These are phyloP conservation scores for Potentilla sterilis DNA, from an alignment of 306 rosid species.

Conservation along the genomic window DNA sequence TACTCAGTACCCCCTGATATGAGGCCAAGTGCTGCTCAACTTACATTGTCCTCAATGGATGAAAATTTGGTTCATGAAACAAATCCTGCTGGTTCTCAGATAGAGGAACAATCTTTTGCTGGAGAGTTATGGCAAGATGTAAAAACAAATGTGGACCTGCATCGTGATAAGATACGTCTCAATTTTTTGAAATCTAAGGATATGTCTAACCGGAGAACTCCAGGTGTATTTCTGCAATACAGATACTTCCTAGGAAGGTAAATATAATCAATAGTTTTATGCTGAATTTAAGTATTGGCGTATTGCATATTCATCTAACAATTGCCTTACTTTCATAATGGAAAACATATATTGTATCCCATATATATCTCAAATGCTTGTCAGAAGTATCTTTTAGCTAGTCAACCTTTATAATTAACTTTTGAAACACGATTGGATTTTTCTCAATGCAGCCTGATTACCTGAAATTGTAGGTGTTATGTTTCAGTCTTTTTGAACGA, in stretches of 20 bases:
- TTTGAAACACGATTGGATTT: not conserved
- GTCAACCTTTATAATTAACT: constrained; percentile 1
- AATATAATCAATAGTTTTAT: constrained; percentile 8
- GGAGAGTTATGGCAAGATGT: constrained; percentile 92
- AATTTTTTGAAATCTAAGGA: constrained; percentile 70
- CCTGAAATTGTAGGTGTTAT: not conserved
- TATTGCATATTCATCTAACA: constrained; percentile 14
- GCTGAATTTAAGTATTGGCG: not conserved
- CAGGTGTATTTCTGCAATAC: constrained; percentile 70
- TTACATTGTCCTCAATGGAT: constrained; percentile 29
- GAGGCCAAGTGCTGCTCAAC: constrained; percentile 42
- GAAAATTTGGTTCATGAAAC: constrained; percentile 35
- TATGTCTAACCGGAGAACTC: constrained; percentile 70
- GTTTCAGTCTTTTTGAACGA: not conserved
- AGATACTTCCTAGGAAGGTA: constrained; percentile 88
- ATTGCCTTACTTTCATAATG: constrained; percentile 1
- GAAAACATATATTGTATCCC: not conserved
- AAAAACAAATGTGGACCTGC: constrained; percentile 55
- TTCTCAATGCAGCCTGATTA: not conserved
- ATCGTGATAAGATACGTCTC: constrained; percentile 57
- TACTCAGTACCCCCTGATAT: constrained; percentile 77
- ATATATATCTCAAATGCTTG: not conserved
- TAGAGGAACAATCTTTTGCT: constrained; percentile 55
- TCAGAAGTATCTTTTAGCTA: not conserved
- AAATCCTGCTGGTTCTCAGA: constrained; percentile 28